A percentile compares a stretch with the other conserved stretches of the same genome.
Evolutionary conservation across 305 asterid genomes (phyloP).

Genomic region (Nicotiana rustica): DNA sequence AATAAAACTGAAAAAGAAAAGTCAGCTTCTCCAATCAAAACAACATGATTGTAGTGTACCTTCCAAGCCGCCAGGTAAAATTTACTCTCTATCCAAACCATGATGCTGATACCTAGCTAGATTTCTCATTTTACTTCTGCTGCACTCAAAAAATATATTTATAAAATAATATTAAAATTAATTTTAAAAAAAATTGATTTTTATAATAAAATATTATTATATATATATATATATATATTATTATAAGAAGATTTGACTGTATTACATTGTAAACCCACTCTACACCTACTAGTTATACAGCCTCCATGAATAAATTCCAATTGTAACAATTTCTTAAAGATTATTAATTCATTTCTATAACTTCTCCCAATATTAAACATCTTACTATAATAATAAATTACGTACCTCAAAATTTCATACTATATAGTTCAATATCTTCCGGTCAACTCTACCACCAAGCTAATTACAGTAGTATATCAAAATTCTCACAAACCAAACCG

Average conservation of each 20-base stretch:
- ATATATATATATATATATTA: too few relatives aligned
- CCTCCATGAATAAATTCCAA: not conserved
- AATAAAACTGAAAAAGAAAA: too few relatives aligned
- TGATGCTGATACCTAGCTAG: not conserved
- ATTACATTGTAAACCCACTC: not conserved
- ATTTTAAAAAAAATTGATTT: too few relatives aligned
- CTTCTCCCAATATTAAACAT: not conserved
- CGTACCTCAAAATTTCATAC: not conserved
- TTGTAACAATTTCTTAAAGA: not conserved
- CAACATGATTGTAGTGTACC: not conserved
- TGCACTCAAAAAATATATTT: too few relatives aligned
- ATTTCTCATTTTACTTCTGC: not conserved
- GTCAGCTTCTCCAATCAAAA: not conserved
- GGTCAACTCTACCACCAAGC: conserved; percentile 26
- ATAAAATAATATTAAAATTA: too few relatives aligned
- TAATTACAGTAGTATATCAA: not conserved
- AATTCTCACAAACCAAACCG: conserved; percentile 24
- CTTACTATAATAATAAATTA: not conserved
- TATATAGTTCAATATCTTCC: not conserved
- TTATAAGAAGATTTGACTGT: too few relatives aligned
- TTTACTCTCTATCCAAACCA: not conserved
- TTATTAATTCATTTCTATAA: not conserved
- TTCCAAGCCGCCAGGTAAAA: not conserved
- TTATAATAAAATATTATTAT: too few relatives aligned
- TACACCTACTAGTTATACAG: not conserved